These are phyloP conservation scores for Dipodascus albidus DNA, from an alignment of 805 yeast species.

Conservation along the genomic window DNA sequence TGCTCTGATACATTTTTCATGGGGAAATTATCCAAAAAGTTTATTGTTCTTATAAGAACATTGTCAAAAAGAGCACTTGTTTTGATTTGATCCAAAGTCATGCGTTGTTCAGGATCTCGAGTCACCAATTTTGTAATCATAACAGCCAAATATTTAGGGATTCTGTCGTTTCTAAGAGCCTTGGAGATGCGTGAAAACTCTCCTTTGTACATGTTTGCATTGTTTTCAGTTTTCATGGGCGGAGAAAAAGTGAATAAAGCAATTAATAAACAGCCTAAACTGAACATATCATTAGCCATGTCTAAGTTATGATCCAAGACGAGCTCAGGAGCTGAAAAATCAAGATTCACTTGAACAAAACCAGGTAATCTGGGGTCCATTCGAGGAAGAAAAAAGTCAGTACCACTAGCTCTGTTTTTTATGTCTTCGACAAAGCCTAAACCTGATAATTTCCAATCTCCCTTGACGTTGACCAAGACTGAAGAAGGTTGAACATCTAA, in stretches of 20 bases:
- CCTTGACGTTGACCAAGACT: conserved; percentile 58
- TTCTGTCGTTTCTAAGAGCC: conserved; percentile 33
- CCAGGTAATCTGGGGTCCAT: conserved; percentile 65
- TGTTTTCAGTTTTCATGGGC: conserved; percentile 38
- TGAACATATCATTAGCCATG: conserved; percentile 69
- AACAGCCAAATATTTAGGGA: conserved; percentile 46
- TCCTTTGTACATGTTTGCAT: conserved; percentile 37
- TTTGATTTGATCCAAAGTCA: conserved; percentile 55
- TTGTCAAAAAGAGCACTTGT: conserved; percentile 70
- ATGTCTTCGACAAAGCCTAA: conserved; percentile 41
- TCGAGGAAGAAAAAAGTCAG: conserved; percentile 57
- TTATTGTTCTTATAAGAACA: conserved; percentile 67
- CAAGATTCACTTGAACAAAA: conserved; percentile 57
- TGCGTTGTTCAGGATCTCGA: conserved; percentile 45
- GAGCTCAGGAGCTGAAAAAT: conserved; percentile 79
- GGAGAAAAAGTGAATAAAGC: conserved; percentile 47
- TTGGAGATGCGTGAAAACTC: conserved; percentile 31
- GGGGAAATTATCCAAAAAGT: conserved; percentile 71
- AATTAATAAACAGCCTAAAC: conserved; percentile 68
- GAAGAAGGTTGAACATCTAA: conserved; percentile 69
- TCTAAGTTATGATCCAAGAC: conserved; percentile 52
- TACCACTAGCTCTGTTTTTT: conserved; percentile 38
- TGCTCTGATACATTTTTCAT: conserved; percentile 63
- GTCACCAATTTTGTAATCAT: conserved; percentile 43
- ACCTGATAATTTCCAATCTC: conserved; percentile 92